phyloP scores from a whole-genome alignment of 305 asterid genomes.

The Fraxinus sp. region DNA sequence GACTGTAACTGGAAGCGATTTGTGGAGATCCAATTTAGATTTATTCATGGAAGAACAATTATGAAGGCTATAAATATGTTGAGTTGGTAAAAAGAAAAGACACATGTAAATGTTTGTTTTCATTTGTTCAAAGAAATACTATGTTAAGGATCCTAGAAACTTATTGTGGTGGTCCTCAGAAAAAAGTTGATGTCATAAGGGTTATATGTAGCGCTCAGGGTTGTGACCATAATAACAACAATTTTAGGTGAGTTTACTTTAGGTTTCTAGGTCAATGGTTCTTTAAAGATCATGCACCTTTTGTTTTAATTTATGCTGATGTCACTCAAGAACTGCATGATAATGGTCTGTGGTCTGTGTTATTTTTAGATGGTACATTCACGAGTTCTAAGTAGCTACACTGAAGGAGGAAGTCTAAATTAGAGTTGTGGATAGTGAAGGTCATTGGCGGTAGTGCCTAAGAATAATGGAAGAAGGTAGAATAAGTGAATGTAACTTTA shows the following conservation, averaged over 20 bases:
- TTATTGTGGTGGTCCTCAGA: not conserved
- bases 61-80: not conserved
- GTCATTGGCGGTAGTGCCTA: not conserved
- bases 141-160: not conserved
- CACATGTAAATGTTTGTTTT: not conserved
- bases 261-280: not conserved
- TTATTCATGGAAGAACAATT: not conserved
- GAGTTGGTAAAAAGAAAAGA: not conserved
- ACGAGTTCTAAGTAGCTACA: not conserved
- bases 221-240: not conserved
- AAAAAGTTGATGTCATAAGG: not conserved
- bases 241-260: not conserved
- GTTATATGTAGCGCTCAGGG: not conserved
- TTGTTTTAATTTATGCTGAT: not conserved
- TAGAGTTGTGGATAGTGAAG: not conserved
- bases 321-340: not conserved
- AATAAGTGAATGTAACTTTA: not conserved
- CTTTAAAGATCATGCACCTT: not conserved
- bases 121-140: not conserved
- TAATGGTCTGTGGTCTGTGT: not conserved
- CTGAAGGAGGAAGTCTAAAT: not conserved
- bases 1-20: not conserved
- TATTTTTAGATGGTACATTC: not conserved
- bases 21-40: not conserved
- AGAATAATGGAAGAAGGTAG: not conserved